Conservation (phyloP, 2,329 filamentous ascomycete species). For the Aspergillus aculeatinus region DNA sequence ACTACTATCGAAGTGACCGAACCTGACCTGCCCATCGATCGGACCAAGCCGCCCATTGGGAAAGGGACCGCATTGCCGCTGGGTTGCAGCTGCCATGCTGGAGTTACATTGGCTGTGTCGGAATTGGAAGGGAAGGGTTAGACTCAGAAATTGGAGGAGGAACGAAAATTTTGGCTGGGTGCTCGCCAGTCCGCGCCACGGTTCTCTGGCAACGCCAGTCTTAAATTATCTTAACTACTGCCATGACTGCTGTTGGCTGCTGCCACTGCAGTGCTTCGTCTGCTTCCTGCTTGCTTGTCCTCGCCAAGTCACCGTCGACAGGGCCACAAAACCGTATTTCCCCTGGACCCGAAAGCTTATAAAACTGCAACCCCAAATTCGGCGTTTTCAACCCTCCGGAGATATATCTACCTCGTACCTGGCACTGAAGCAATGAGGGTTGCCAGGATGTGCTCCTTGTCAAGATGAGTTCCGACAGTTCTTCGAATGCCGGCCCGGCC, state of each 20-base stretch:
- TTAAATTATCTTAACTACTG: background rate
- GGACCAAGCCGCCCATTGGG: background rate
- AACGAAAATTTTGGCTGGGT: background rate
- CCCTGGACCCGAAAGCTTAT: conserved; percentile 7
- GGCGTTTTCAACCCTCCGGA: no score
- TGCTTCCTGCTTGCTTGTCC: background rate
- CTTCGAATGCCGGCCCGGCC: conserved; percentile 19
- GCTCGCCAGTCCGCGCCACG: background rate
- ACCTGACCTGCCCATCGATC: background rate
- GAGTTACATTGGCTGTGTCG: background rate
- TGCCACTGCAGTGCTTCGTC: background rate
- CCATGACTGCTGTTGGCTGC: background rate
- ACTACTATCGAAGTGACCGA: background rate
- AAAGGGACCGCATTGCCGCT: background rate
- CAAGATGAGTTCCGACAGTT: conserved; percentile 1
- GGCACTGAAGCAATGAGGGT: background rate
- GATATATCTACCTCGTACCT: background rate
- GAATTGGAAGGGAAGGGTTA: background rate
- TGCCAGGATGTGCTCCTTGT: background rate
- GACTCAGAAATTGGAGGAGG: background rate
- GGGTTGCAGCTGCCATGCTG: background rate
- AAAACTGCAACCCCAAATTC: background rate
- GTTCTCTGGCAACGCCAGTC: background rate
- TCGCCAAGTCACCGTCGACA: background rate
- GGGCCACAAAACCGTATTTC: background rate